Percentiles rank a stretch among this genome's conserved stretches.
These are phyloP conservation scores for Trifolium subterraneum DNA, from an alignment of 306 rosid species.

Conservation along the genomic window DNA sequence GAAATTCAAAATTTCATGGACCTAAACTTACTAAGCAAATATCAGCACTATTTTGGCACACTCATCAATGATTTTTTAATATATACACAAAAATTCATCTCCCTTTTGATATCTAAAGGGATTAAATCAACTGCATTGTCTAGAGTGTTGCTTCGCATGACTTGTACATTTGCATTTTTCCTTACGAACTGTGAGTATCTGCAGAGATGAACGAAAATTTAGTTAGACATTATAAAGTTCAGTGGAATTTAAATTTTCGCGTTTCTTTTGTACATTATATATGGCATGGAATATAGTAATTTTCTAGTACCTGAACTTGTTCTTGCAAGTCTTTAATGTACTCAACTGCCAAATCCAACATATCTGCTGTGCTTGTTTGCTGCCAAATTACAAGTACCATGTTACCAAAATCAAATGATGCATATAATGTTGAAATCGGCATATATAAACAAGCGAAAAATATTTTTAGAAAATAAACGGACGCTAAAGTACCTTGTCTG, in stretches of 20 bases:
- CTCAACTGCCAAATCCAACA: slow-evolving; percentile 78
- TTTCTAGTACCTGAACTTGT: slow-evolving; percentile 69
- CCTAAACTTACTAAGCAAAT: slow-evolving; percentile 32
- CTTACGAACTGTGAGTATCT: slow-evolving; percentile 65
- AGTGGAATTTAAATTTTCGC: slow-evolving; percentile 20
- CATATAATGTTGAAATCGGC: neutral
- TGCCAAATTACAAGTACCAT: slow-evolving; percentile 41
- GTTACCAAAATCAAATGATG: slow-evolving; percentile 13
- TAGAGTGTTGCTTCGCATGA: slow-evolving; percentile 46
- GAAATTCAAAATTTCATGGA: neutral
- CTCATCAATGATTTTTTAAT: neutral
- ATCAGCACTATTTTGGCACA: slow-evolving; percentile 41
- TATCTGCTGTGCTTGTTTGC: slow-evolving; percentile 92
- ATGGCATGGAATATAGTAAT: neutral
- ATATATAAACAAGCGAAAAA: neutral
- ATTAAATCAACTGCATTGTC: slow-evolving; percentile 39
- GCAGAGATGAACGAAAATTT: slow-evolving; percentile 46
- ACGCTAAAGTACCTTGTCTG: slow-evolving; percentile 71
- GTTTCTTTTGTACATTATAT: neutral
- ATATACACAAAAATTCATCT: slow-evolving; percentile 16
- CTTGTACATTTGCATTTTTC: slow-evolving; percentile 76
- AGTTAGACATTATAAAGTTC: slow-evolving; percentile 31
- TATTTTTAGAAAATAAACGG: neutral
- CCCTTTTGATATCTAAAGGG: slow-evolving; percentile 49
- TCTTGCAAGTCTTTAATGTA: slow-evolving; percentile 79